Evolutionary conservation across 23 red algal species (phyloP), one percentile per base, ranked within the genome.

Genomic region (Gracilaria domingensis): DNA sequence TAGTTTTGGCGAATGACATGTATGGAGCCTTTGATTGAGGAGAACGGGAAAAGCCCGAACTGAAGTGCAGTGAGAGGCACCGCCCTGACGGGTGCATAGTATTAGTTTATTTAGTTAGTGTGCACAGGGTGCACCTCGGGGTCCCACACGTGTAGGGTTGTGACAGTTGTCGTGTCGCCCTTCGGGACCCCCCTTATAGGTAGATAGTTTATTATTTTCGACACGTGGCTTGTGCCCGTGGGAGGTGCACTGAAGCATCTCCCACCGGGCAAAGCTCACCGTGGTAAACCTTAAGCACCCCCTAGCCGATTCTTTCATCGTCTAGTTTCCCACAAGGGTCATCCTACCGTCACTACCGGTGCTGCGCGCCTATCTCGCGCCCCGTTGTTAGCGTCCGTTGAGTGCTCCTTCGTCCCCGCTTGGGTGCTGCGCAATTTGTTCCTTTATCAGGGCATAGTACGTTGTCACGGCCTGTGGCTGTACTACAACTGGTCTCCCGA

Each of bases 331-430:
- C 21, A 64, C 28, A 64, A 64, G 59, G 59, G 24, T 64, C 59
- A 30, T 26, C 24, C 36, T 74, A 45, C 20, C 32, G 69, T 45
- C 69, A 24, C 36, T 45, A 74, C 69, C 36, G 36, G 69, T 44
- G 39, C 39, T 44, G 37, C 69, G 24, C 39, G 30, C 34, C 35
- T 74, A 42, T 74, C 69, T 38, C 69, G 39, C 45, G 69, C 37
- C 69, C 69, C 35, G 69, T 74, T 74, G 69, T 45, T 74, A 74
- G 17, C 69, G 39, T 44, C 39, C 39, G 36, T 74, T 74, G 69
- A 9, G 35, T 44, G 69, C 69, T 38, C 24, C 62, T 67, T 67
- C 9, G 62, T 21, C 62, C 24, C 13, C n/a, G 8, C 62, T 67
- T 67, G 62, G 62, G 62, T 67, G 24, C 24, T 67, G 62, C 62